Conservation (phyloP, 345 rosid species). For the Hibiscus syriacus region DNA sequence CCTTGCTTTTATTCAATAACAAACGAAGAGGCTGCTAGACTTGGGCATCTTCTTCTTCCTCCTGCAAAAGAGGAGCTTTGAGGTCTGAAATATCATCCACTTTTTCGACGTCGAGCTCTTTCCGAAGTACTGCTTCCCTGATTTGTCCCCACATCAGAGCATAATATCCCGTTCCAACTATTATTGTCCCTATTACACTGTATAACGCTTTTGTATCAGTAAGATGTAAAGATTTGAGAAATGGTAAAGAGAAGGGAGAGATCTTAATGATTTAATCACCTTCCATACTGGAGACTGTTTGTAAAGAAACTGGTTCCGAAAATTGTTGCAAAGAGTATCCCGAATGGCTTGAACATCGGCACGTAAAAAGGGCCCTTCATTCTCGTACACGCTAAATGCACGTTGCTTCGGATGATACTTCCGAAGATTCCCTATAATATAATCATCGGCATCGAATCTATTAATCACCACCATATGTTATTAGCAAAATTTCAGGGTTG, state of each 20-base stretch:
- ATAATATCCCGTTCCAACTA: conserved; percentile 57
- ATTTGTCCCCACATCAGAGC: conserved; percentile 53
- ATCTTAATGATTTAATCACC: conserved; percentile 34
- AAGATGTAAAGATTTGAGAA: neutral
- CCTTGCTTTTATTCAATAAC: neutral
- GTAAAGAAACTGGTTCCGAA: conserved; percentile 64
- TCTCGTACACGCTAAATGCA: conserved; percentile 39
- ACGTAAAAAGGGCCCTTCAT: conserved; percentile 61
- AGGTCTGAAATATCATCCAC: conserved; percentile 15
- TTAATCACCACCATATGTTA: neutral
- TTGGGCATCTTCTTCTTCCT: conserved; percentile 15
- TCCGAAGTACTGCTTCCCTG: conserved; percentile 34
- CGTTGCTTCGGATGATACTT: conserved; percentile 49
- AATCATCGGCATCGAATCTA: neutral
- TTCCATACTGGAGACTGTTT: conserved; percentile 71
- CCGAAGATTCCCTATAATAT: conserved; percentile 47
- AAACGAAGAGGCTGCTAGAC: neutral
- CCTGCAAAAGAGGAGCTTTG: conserved; percentile 44
- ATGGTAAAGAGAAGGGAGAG: neutral
- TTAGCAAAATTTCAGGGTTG: neutral
- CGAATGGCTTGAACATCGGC: conserved; percentile 72
- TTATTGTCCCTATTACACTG: conserved; percentile 63
- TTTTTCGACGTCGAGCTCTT: conserved; percentile 18
- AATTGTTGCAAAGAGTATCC: conserved; percentile 52
- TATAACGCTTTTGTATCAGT: neutral